Base-by-base conservation (phyloP, 2,329 filamentous ascomycete genomes). In the Neophaeococcomyces aloes region DNA sequence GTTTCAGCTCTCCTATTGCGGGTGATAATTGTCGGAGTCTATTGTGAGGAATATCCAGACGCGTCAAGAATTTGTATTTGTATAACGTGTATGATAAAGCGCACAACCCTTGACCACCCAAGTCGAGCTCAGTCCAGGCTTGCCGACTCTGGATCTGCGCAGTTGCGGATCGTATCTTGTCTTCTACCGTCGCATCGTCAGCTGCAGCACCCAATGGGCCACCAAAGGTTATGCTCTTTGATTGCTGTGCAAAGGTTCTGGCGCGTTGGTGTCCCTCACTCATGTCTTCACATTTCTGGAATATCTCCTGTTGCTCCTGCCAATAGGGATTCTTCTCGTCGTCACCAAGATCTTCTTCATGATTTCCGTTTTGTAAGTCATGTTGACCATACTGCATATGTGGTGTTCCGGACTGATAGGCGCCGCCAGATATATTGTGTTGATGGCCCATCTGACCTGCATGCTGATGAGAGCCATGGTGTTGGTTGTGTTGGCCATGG, bases 31-130 rank as follows among this genome's bases (percentile, higher is more conserved):
- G 72, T 21, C 79, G 79, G 47, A 98, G 74, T 61, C 87, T 88
- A 71, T 98, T 98, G 53, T 87, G 89, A 56, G 87, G 87, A 50
- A 98, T 78, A 62, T 94, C 95, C 23, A 98, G 76, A 64, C 93
- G 89, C 53, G 84, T 84, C 45, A 98, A 70, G 62, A 98, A 96
- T 34, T 75, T 75, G 65, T 96, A 98, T 8, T 48, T 44, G 67
- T 96, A 96, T 25, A 98, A 71, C 34, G 83, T 77, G 7, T 76
- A 68, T 1, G 87, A 80, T 25, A 98, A 71, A 47, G 86, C 84
- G 53, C 87, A 82, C 38, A 98, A 70, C 15, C 89, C 89, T 67
- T 96, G 91, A n/a, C 91, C 91, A 55, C 88, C 91, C 61, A 96
- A 81, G 64, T 98, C 91, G 55, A 98, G 72, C 52, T 88, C 87